Base-by-base conservation (phyloP, 2,329 filamentous ascomycete genomes). In the Verticillium alfalfae region DNA sequence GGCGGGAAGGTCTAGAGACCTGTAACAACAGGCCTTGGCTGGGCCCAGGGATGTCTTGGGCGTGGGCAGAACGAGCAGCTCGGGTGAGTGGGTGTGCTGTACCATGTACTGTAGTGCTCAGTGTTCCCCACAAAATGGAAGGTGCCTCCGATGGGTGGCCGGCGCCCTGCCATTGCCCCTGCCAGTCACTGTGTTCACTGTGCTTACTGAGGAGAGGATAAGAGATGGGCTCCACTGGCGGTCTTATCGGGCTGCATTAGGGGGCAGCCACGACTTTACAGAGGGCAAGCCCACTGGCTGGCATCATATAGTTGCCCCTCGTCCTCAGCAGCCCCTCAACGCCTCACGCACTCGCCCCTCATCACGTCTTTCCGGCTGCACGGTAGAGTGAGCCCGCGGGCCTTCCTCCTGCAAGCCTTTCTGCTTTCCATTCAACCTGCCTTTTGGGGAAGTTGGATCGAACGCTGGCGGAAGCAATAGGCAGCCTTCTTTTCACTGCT, bases 231-330 rank as follows among this genome's bases (percentile, higher is more conserved):
- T 57, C 55, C 55, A 52, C 45, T 22, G 45, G n/a, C n/a, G 36
- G 36, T 52, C n/a, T 58, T 58, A 58, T 58, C 57, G 39, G 57
- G 38, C 39, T 58, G 57, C 57, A 58, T 58, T 58, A 58, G 57
- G 38, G 57, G 45, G 16, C 22, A 34, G 34, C 57, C 57, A 58
- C 57, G 57, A 22, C 38, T 49, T 41, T 49, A 31, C 57, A 37
- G 55, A 34, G 34, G 36, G 22, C 36, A 38, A 34, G 55, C 31
- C 55, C 22, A 58, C 57, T 58, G 57, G 57, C 57, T 58, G 57
- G 39, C 55, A 34, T 34, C 38, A 18, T 38, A 34, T n/a, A 36
- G 34, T 38, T 57, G 45, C 45, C 45, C 45, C 45, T 52, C 45
- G 45, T 22, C 45, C 45, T 52, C 45, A 18, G 45, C 45, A 52